A percentile compares a stretch with the other conserved stretches of the same genome.
phyloP scores from a whole-genome alignment of 176 grass and related monocot species.

The Cymbopogon citratus region DNA sequence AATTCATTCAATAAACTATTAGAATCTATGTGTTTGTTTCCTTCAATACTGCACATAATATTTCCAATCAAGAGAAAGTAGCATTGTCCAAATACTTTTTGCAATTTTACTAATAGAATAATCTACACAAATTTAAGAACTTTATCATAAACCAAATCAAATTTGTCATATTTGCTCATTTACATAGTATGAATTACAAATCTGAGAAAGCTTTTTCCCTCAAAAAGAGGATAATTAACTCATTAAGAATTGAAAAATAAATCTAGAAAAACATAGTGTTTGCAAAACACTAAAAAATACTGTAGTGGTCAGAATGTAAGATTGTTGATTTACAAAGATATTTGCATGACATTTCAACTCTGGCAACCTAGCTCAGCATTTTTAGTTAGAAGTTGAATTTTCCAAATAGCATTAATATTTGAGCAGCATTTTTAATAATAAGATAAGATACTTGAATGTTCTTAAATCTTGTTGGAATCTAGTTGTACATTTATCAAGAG shows the following conservation, averaged over 20 bases:
- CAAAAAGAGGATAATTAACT: background rate
- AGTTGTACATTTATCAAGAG: background rate
- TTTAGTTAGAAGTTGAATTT: background rate
- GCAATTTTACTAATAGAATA: background rate
- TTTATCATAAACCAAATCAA: background rate
- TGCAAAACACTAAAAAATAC: background rate
- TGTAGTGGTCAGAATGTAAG: background rate
- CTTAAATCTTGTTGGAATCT: background rate
- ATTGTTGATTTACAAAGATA: background rate
- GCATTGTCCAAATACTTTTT: background rate
- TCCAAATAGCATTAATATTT: background rate
- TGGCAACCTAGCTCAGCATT: background rate
- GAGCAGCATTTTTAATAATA: background rate
- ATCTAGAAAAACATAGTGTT: background rate
- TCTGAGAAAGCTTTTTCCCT: background rate
- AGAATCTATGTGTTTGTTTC: constrained; percentile 5
- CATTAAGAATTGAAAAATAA: background rate
- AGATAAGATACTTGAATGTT: background rate
- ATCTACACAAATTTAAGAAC: background rate
- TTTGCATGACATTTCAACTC: background rate
- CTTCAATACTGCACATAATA: background rate
- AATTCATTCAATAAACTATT: background rate
- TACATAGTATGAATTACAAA: background rate
- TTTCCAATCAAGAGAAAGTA: background rate
- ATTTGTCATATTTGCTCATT: background rate